Percentiles rank a stretch among this genome's conserved stretches.
phyloP scores from a whole-genome alignment of 164 flowering plant genomes.

The Akebia trifoliata region DNA sequence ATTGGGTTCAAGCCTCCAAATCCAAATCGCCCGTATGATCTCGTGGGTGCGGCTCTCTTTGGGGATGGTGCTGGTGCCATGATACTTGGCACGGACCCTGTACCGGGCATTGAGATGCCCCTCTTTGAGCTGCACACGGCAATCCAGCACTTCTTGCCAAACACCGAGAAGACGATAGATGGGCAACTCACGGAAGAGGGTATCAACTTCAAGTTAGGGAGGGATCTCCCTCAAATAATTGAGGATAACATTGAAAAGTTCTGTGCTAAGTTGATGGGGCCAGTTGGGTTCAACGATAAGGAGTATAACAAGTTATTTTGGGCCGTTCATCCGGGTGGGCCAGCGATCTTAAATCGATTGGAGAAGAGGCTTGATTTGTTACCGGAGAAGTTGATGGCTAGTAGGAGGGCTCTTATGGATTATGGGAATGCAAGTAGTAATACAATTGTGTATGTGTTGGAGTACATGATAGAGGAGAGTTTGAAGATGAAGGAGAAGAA shows the following conservation, averaged over 20 bases:
- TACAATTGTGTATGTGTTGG: conserved; percentile 87
- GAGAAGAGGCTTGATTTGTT: conserved; percentile 76
- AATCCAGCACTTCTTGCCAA: conserved; percentile 68
- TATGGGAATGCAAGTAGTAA: conserved; percentile 95
- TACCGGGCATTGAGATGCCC: conserved; percentile 42
- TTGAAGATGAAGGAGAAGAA: conserved; percentile 34
- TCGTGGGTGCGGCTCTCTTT: conserved; percentile 83
- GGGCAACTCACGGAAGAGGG: conserved; percentile 86
- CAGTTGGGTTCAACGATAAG: conserved; percentile 27
- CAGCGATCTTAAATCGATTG: conserved; percentile 77
- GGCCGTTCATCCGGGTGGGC: conserved; percentile 98
- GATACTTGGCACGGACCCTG: conserved; percentile 70
- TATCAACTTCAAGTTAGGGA: conserved; percentile 69
- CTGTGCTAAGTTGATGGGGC: conserved; percentile 49
- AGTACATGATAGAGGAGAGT: conserved; percentile 78
- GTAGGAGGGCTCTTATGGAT: conserved; percentile 74
- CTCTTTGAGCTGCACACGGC: conserved; percentile 79
- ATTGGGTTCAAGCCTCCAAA: conserved; percentile 94
- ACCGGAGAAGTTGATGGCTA: conserved; percentile 69
- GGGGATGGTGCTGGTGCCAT: conserved; percentile 97
- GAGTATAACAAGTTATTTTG: conserved; percentile 79
- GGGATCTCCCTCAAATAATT: conserved; percentile 83
- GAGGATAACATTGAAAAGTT: conserved; percentile 77
- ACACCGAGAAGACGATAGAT: conserved; percentile 74
- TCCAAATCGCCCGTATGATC: conserved; percentile 65